A percentile compares a stretch with the other conserved stretches of the same genome.
Conservation (phyloP, 208 protist genomes). For the Wallacemonas sp. region DNA sequence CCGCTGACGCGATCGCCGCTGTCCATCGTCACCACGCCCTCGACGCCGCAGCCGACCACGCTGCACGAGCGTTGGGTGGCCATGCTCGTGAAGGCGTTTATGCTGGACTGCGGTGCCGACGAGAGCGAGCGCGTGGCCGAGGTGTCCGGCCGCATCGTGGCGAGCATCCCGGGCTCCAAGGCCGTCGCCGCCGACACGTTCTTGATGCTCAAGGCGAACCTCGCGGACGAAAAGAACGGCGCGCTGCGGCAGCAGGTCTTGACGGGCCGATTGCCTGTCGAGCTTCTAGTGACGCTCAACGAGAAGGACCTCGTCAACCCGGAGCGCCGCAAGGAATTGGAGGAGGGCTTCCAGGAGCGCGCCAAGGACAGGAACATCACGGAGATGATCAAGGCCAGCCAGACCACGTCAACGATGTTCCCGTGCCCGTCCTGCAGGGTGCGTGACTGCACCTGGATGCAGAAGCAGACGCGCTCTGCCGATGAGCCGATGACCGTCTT, state of each 20-base stretch:
- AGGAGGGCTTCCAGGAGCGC: slow-evolving; percentile 67
- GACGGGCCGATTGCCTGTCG: slow-evolving; percentile 63
- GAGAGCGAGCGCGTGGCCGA: slow-evolving; percentile 38
- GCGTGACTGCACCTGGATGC: slow-evolving; percentile 88
- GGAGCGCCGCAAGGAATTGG: slow-evolving; percentile 57
- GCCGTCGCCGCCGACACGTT: slow-evolving; percentile 62
- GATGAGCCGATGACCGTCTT: slow-evolving; percentile 99
- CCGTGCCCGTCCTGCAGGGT: slow-evolving; percentile 84
- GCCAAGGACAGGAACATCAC: slow-evolving; percentile 81
- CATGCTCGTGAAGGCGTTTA: slow-evolving; percentile 41
- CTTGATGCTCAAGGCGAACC: slow-evolving; percentile 61
- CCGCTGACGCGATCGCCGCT: too few species aligned
- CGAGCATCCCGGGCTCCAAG: slow-evolving; percentile 52
- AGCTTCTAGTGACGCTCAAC: slow-evolving; percentile 67
- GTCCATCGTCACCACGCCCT: slow-evolving; percentile 15
- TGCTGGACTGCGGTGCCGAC: slow-evolving; percentile 35
- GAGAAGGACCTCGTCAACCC: slow-evolving; percentile 84
- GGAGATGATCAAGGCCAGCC: slow-evolving; percentile 68
- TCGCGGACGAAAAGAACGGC: slow-evolving; percentile 75
- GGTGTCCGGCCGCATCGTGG: slow-evolving; percentile 52
- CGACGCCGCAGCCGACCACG: slow-evolving; percentile 8
- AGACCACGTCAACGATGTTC: slow-evolving; percentile 84
- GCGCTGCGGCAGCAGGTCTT: slow-evolving; percentile 60
- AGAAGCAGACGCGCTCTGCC: slow-evolving; percentile 96
- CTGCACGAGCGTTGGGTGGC: slow-evolving; percentile 45